Base-by-base conservation (phyloP, 495 filamentous ascomycete genomes). In the Elaphomyces granulatus region DNA sequence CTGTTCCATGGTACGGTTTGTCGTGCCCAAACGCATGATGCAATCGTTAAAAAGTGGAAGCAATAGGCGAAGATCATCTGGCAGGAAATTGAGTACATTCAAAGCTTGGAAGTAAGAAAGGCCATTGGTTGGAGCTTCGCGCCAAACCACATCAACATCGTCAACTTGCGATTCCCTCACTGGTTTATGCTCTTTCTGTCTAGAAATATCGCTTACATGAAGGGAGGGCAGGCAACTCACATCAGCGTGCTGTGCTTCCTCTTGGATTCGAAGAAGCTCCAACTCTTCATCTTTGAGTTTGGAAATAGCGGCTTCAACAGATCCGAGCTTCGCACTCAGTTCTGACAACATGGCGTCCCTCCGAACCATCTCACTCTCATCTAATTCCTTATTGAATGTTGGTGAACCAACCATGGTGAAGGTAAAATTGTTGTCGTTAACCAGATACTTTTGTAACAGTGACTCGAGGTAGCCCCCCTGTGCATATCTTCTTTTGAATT, bases 41-140 rank as follows among this genome's bases (percentile, higher is more conserved):
- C 83, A 78, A 54, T 94, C 86, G 23, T 82, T 85, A 54, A 96
- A 98, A 8, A 98, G 61, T 1, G 90, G 92, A 47, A 96, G 77
- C 37, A 94, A 66, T 43, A 81, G 62, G 26, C 92, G 73, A 19
- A 98, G 70, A 16, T 95, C 83, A 47, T 84, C 78, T 0, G 92
- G 90, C 18, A 98, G 64, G 44, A 79, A 75, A 16, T 81, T 67
- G 38, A 96, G 73, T 1, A 70, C 64, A 47, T 88, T 84, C 54
- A 94, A 70, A 6, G 85, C 88, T 51, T 84, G 79, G 62, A 98
- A 94, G 56, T 98, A 98, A 1, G 92, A 96, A 37, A 98, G 58
- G 2, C 90, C 90, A 52, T 98, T 96, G 1, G 90, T 98, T 21
- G 81, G 82, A 10, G 87, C 84, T 53, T 87, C 83, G 33, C 82